phyloP scores from a whole-genome alignment of 139 green algal genomes.

The Yamagishiella unicocca region DNA sequence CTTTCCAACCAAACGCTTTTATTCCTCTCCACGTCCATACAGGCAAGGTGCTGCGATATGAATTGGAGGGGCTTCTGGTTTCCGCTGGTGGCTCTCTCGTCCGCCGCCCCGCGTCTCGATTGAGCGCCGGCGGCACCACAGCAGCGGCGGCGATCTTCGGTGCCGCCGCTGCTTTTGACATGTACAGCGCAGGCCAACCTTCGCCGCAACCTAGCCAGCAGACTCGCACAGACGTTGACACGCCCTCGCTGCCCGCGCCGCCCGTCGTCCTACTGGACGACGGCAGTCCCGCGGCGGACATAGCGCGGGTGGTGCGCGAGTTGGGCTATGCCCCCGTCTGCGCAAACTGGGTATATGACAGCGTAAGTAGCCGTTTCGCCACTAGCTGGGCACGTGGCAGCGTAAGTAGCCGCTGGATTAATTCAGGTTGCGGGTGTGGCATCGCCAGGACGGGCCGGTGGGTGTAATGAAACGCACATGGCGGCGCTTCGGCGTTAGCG shows the following conservation, averaged over 20 bases:
- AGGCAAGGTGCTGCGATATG: not conserved
- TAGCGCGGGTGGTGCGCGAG: not conserved
- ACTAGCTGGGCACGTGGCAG: not conserved
- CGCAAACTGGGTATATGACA: constrained; percentile 6
- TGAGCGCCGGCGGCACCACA: not conserved
- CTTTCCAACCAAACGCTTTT: not conserved
- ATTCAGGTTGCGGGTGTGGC: too few relatives aligned
- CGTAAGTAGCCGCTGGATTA: not conserved
- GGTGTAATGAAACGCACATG: too few relatives aligned
- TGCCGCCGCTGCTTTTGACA: not conserved
- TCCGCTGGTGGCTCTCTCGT: not conserved
- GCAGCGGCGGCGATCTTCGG: constrained; percentile 7
- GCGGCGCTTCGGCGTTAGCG: too few relatives aligned
- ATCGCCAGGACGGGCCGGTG: too few relatives aligned
- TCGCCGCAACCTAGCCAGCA: not conserved
- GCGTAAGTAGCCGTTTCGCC: constrained; percentile 3
- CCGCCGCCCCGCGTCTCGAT: not conserved
- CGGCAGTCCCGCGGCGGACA: not conserved
- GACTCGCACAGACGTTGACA: not conserved
- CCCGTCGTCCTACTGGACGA: not conserved
- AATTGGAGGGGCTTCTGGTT: constrained; percentile 10
- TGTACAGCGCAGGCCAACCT: not conserved
- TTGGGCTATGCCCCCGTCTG: not conserved
- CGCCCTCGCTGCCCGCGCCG: not conserved
- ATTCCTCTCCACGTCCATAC: not conserved